Evolutionary conservation across 2,329 filamentous ascomycete genomes (phyloP).

Genomic region (Coniochaeta hoffmannii): DNA sequence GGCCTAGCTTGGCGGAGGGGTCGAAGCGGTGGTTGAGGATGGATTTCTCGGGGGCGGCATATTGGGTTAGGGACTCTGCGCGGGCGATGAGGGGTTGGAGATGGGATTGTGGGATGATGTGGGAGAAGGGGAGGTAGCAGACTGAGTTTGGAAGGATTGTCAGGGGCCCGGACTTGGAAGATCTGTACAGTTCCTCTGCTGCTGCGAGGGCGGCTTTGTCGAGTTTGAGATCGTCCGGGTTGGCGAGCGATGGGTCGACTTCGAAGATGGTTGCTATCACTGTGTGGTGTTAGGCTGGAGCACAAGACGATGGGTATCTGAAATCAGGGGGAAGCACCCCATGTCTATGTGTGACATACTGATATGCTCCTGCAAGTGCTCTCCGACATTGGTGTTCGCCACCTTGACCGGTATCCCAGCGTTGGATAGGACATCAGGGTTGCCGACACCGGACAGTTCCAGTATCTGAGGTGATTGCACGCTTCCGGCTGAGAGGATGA

Average conservation of each 20-base stretch:
- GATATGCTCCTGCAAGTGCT: slow-evolving; percentile 40
- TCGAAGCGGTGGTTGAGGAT: slow-evolving; percentile 26
- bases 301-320: neutral
- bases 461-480: slow-evolving; percentile 49
- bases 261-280: slow-evolving; percentile 37
- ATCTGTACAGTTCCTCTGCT: slow-evolving; percentile 24
- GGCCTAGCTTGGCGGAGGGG: slow-evolving; percentile 26
- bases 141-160: slow-evolving; percentile 32
- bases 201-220: slow-evolving; percentile 19
- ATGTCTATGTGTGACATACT: slow-evolving; percentile 6
- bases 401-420: slow-evolving; percentile 36
- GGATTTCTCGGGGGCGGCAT: slow-evolving; percentile 15
- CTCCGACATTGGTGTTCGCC: slow-evolving; percentile 35
- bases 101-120: slow-evolving; percentile 18
- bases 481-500: slow-evolving; percentile 52
- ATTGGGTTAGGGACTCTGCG: slow-evolving; percentile 13
- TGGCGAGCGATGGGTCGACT: slow-evolving; percentile 31
- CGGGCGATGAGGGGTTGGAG: slow-evolving; percentile 15
- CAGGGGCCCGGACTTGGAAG: slow-evolving; percentile 23
- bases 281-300: slow-evolving; percentile 9
- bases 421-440: slow-evolving; percentile 29
- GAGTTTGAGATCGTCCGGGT: slow-evolving; percentile 29
- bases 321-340: neutral
- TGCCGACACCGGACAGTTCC: slow-evolving; percentile 56
- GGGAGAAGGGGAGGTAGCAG: slow-evolving; percentile 31